These are phyloP conservation scores for Syzygium oleosum DNA, from an alignment of 345 rosid species.

Conservation along the genomic window DNA sequence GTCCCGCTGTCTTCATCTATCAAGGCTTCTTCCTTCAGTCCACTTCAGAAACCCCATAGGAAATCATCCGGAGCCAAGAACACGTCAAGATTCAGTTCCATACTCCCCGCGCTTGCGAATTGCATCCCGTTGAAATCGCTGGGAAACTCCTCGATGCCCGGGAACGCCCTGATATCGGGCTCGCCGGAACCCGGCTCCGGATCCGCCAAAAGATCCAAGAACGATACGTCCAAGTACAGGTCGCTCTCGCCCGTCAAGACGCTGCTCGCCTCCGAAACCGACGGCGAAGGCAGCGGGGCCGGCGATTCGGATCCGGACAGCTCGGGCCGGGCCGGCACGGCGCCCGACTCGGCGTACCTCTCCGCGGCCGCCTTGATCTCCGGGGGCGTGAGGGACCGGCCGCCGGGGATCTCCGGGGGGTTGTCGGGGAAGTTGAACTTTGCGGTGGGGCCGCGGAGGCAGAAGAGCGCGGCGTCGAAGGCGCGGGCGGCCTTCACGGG, in stretches of 20 bases:
- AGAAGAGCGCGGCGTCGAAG: conserved; percentile 15
- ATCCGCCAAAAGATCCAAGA: neutral
- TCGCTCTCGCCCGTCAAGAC: neutral
- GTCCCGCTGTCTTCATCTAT: neutral
- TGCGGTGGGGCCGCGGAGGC: conserved; percentile 13
- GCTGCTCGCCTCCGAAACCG: neutral
- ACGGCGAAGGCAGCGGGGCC: neutral
- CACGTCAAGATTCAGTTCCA: neutral
- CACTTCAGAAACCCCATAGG: conserved; percentile 3
- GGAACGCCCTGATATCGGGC: neutral
- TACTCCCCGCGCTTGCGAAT: neutral
- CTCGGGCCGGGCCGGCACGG: neutral
- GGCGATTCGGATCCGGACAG: neutral
- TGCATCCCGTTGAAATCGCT: neutral
- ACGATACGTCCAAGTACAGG: neutral
- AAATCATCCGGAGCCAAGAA: neutral
- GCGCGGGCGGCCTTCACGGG: conserved; percentile 18
- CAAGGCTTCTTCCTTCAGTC: neutral
- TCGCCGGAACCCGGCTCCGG: neutral
- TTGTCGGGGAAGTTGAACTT: conserved; percentile 12
- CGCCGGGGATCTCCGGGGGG: conserved; percentile 1
- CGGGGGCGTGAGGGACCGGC: neutral
- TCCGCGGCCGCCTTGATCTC: conserved; percentile 9
- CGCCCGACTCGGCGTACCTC: conserved; percentile 8
- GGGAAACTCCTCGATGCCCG: conserved; percentile 4